phyloP scores from a whole-genome alignment of 768 basidiomycete species.

The Dioszegia crocea region DNA sequence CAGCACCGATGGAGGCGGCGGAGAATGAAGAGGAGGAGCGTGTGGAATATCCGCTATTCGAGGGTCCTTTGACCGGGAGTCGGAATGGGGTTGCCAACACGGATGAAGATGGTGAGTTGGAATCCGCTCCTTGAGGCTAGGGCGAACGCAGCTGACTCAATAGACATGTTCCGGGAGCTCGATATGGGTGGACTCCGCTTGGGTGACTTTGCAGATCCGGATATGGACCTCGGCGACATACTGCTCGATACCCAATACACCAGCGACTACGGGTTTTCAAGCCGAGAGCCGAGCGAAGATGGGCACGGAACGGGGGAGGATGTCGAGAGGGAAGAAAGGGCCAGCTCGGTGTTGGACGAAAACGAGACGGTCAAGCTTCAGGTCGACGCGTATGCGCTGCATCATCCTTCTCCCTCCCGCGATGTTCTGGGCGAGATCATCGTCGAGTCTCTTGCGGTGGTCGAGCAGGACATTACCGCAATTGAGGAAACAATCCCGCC shows the following conservation, averaged over 20 bases:
- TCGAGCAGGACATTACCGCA: no score
- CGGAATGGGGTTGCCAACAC: background rate
- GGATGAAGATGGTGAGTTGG: constrained; percentile 2
- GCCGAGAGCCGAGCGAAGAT: background rate
- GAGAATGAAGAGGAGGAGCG: background rate
- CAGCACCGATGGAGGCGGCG: background rate
- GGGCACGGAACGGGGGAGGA: background rate
- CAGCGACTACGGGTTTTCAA: background rate
- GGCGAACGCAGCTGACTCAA: constrained; percentile 2
- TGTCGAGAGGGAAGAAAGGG: no score
- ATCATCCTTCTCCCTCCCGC: no score
- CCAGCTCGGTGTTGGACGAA: no score
- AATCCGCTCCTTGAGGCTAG: background rate
- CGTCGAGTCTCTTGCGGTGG: no score
- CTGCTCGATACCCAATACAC: background rate
- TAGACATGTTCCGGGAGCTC: constrained; percentile 13
- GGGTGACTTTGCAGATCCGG: constrained; percentile 39
- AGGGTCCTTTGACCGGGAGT: background rate
- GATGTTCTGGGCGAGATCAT: no score
- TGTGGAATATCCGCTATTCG: constrained; percentile 1
- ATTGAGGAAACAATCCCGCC: no score
- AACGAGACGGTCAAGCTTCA: no score
- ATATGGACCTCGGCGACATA: constrained; percentile 12
- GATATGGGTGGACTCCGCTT: constrained; percentile 37
- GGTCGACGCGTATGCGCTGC: no score